These are phyloP conservation scores for Hypsizygus marmoreus DNA, from an alignment of 768 basidiomycete genomes.

Conservation along the genomic window DNA sequence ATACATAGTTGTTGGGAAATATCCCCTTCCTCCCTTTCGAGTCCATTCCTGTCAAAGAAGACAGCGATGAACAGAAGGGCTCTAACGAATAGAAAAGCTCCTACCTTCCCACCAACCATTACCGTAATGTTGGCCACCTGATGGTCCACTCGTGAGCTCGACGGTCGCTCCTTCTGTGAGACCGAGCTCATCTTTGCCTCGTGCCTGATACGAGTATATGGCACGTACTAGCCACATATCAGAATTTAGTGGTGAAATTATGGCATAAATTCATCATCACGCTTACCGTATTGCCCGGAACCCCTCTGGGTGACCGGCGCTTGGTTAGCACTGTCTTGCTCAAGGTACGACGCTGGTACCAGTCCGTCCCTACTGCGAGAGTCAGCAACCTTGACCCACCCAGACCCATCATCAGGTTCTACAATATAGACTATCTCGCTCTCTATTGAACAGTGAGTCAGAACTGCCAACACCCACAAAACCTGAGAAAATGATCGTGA, in stretches of 20 bases:
- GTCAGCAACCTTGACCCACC: constrained; percentile 80
- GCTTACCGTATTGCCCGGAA: constrained; percentile 55
- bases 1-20: constrained; percentile 88
- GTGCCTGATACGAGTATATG: constrained; percentile 77
- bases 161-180: constrained; percentile 63
- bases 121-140: constrained; percentile 66
- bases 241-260: constrained; percentile 9
- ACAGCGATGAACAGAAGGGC: constrained; percentile 21
- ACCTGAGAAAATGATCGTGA: constrained; percentile 14
- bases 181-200: constrained; percentile 69
- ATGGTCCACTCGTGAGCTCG: constrained; percentile 61
- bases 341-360: constrained; percentile 83
- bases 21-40: constrained; percentile 68
- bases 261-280: background rate
- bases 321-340: constrained; percentile 28
- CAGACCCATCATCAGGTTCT: constrained; percentile 84
- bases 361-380: constrained; percentile 63
- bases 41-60: constrained; percentile 53
- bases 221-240: constrained; percentile 63
- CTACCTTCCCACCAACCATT: constrained; percentile 90
- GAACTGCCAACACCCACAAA: background rate
- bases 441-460: constrained; percentile 40
- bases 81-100: constrained; percentile 16
- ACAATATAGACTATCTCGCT: constrained; percentile 64
- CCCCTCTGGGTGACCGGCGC: constrained; percentile 26